These are phyloP conservation scores for Alternaria brassicae DNA, from an alignment of 2,329 filamentous ascomycete genomes.

Conservation along the genomic window DNA sequence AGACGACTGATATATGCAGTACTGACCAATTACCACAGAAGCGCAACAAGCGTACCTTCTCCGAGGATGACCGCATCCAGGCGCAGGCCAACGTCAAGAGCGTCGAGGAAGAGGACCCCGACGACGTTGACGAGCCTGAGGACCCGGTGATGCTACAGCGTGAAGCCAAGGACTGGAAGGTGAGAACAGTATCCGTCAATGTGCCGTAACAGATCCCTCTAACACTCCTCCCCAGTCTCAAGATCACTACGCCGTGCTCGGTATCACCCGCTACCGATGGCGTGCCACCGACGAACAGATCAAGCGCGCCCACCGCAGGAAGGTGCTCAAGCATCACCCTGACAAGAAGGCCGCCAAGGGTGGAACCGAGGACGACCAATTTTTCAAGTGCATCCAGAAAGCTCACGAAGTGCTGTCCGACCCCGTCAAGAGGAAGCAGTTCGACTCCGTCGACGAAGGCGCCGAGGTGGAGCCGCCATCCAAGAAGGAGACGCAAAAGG, in stretches of 20 bases:
- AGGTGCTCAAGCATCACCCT: slow-evolving; percentile 98
- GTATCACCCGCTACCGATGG: slow-evolving; percentile 89
- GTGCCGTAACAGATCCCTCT: too few species aligned
- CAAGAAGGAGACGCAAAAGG: slow-evolving; percentile 87
- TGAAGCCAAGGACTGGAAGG: slow-evolving; percentile 99
- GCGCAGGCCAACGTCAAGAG: slow-evolving; percentile 95
- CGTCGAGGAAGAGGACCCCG: slow-evolving; percentile 86
- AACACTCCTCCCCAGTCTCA: slow-evolving; percentile 66
- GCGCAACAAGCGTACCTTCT: slow-evolving; percentile 96
- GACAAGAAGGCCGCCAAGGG: slow-evolving; percentile 97
- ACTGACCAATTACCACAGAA: slow-evolving; percentile 54
- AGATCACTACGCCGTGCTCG: slow-evolving; percentile 97
- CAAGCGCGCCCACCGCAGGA: slow-evolving; percentile 98
- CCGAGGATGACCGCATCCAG: slow-evolving; percentile 97
- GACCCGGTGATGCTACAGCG: slow-evolving; percentile 90
- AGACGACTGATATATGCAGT: not conserved
- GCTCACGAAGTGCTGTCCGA: slow-evolving; percentile 93
- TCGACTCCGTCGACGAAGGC: slow-evolving; percentile 93
- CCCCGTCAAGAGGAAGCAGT: slow-evolving; percentile 90
- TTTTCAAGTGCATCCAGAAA: slow-evolving; percentile 99
- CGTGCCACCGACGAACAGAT: slow-evolving; percentile 97
- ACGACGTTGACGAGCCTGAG: slow-evolving; percentile 92
- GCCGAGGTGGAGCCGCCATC: slow-evolving; percentile 90
- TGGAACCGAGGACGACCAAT: slow-evolving; percentile 88
- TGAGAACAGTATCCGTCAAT: slow-evolving; percentile 53